Evolutionary conservation across 169 alveolate species (phyloP).

Genomic region (Amoebophrya sp.): DNA sequence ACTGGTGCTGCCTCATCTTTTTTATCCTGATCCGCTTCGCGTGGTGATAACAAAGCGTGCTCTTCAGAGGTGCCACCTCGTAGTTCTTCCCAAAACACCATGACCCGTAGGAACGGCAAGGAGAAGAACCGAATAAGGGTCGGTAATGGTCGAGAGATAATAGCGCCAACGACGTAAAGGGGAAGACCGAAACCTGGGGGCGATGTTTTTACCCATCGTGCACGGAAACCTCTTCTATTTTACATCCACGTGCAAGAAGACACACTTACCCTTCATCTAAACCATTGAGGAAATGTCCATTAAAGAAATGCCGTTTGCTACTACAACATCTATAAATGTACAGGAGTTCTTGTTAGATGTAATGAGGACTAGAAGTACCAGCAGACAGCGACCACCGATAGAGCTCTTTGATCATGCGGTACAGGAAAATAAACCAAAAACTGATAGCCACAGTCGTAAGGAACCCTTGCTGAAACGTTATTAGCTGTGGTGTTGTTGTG

Average conservation of each 20-base stretch:
- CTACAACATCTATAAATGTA: no score
- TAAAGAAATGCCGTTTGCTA: no score
- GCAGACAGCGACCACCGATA: not conserved
- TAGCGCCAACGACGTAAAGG: not conserved
- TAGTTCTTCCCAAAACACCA: not conserved
- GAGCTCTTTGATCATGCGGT: not conserved
- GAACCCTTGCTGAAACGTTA: not conserved
- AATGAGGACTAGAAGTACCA: no score
- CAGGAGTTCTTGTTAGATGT: no score
- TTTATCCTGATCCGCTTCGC: no score
- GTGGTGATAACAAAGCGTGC: no score
- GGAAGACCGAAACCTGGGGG: not conserved
- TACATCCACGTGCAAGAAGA: not conserved
- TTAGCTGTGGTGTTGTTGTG: no score
- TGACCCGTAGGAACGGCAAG: not conserved
- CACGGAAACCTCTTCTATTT: not conserved
- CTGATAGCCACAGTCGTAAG: not conserved
- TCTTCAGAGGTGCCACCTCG: no score
- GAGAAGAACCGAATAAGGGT: not conserved
- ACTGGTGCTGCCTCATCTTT: no score
- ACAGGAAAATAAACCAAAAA: not conserved
- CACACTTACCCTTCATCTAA: not conserved
- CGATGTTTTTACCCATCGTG: not conserved
- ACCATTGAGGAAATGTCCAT: no score
- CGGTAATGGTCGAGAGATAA: not conserved